Evolutionary conservation across 176 grass and related monocot species (phyloP), one percentile per base, ranked within the genome.

Genomic region (Bromus sterilis): DNA sequence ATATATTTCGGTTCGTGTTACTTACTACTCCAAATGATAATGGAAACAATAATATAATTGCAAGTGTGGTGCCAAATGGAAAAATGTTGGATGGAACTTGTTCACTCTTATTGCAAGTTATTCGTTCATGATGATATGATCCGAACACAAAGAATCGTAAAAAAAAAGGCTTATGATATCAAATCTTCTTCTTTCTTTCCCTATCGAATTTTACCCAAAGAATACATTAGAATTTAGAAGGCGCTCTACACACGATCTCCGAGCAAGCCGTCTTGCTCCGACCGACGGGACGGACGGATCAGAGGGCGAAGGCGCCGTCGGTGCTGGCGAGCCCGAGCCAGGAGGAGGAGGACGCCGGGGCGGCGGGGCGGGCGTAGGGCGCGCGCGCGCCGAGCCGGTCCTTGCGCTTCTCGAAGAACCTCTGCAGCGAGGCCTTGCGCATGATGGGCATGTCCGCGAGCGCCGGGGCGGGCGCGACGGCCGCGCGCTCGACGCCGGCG

Each of bases 361-460:
- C 14, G 25, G 34, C 60, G 6, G 82, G 43, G 0, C 83, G 87
- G 42, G 71, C 18, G 89, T 88, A 91, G 44, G 85, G 89, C 9
- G 76, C 85, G 28, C 58, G 63, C 39, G 73, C 79, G 30, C 40
- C 86, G 39, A 91, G 84, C 43, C 94, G 84, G 78, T 94, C 89
- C 85, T 94, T 97, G 89, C 94, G 91, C 83, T 97, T 97, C 85
- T 89, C 89, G 7, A 97, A 86, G 87, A 97, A 97, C 39, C 94
- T 80, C 72, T 90, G 91, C 86, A 97, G 89, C 9, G 94, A 97
- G 25, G 76, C 89, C 85, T 90, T 97, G 70, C 89, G 84, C 58
- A 87, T 87, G 83, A 97, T 89, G 60, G 94, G 94, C 74, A 97
- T 44, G 91, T 94, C 89, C 66, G 84, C 78, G 43, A 84, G 87